Percentiles rank a stretch among this genome's conserved stretches.
Evolutionary conservation across 352 stramenopile genomes (phyloP).

Genomic region (Stramenopiles sp.): DNA sequence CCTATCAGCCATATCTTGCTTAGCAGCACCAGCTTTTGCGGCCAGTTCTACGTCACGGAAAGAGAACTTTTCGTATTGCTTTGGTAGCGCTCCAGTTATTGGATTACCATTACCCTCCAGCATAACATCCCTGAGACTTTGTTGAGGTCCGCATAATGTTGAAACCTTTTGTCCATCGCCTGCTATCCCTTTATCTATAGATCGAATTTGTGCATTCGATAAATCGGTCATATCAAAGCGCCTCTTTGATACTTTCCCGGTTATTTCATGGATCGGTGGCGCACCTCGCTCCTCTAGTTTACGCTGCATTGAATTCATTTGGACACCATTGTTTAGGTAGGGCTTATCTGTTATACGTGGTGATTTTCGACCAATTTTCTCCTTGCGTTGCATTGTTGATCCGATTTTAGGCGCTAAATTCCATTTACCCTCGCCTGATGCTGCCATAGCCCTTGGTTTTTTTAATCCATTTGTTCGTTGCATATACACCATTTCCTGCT

Average conservation of each 20-base stretch:
- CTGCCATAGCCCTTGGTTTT: background rate
- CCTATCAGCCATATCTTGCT: background rate
- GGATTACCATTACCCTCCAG: background rate
- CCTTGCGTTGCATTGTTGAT: background rate
- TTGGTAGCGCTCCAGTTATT: background rate
- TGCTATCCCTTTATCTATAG: background rate
- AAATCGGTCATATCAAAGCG: constrained; percentile 1
- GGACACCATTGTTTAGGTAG: background rate
- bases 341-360: background rate
- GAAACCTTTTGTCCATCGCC: background rate
- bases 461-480: background rate
- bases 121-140: background rate
- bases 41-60: background rate
- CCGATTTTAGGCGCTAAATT: background rate
- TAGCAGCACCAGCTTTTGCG: background rate
- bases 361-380: background rate
- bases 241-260: background rate
- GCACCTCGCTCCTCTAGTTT: background rate
- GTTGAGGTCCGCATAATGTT: background rate
- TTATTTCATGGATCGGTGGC: background rate
- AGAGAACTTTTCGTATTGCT: background rate
- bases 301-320: background rate
- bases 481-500: background rate
- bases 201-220: background rate
- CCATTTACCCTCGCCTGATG: background rate